Evolutionary conservation across 108 stramenopile genomes (phyloP), one percentile per base, ranked within the genome.

Genomic region (Skeletonema marinoi): DNA sequence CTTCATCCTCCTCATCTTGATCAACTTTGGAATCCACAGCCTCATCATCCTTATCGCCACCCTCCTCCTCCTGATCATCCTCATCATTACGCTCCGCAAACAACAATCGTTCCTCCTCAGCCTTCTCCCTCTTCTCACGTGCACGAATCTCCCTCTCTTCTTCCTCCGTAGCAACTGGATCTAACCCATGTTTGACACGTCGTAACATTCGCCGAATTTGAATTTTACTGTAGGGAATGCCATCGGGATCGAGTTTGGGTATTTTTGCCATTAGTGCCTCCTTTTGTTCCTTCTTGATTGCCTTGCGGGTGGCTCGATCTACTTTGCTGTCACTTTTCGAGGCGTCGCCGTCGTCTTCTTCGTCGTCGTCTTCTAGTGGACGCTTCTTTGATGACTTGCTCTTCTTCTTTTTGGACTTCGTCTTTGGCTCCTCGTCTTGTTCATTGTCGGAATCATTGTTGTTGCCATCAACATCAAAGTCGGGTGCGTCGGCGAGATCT

Each of bases 191-290:
- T 58, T 91, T 92, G 5, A 96, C 93, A 8, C 95, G 88, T 56
- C 92, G 92, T 65, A 83, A 64, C 95, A 96, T 96, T 19, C 93
- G 87, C 30, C 92, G 89, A 39, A 92, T 83, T 60, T 96, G 95
- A 11, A 92, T 77, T 72, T 96, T 96, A 9, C 81, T 89, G 77
- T 89, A 96, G 13, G 91, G 81, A 16, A 93, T 93, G 19, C 61
- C 82, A 21, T 80, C 68, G 6, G 60, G 56, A 38, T 85, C 85
- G 32, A 38, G 56, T 10, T 67, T 85, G 60, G 85, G 85, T 38
- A 85, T 60, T 51, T 74, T 66, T 6, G 62, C 58, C 8, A 74
- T 66, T 13, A 82, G 59, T 5, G 13, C 39, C 8, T 17, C 14
- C 58, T 78, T 60, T 46, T 66, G 60, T 19, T 41, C 46, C 12